phyloP scores from a whole-genome alignment of 2,329 filamentous ascomycete species.

The Neonectria sp. region DNA sequence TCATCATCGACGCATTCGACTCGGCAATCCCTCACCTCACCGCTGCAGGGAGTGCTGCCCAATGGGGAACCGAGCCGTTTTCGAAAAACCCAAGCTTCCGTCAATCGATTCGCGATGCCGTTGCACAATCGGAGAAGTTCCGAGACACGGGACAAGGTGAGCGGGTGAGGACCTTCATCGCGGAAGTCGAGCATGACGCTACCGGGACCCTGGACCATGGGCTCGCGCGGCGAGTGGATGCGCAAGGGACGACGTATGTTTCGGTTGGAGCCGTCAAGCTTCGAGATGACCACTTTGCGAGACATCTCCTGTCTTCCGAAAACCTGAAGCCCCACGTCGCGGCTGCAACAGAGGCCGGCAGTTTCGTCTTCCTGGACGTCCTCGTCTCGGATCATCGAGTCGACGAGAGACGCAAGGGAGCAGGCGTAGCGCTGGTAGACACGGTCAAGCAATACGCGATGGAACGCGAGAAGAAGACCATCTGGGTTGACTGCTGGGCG shows the following conservation, averaged over 20 bases:
- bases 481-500: constrained; percentile 50
- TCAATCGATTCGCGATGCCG: constrained; percentile 38
- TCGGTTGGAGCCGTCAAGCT: constrained; percentile 35
- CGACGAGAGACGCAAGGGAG: constrained; percentile 33
- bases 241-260: constrained; percentile 30
- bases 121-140: constrained; percentile 46
- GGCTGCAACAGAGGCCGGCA: constrained; percentile 31
- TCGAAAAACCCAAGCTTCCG: constrained; percentile 42
- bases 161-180: constrained; percentile 46
- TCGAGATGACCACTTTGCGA: constrained; percentile 27
- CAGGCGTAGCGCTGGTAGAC: constrained; percentile 33
- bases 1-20: constrained; percentile 51
- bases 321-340: constrained; percentile 29
- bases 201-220: constrained; percentile 20
- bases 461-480: constrained; percentile 31
- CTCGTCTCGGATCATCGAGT: constrained; percentile 35
- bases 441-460: constrained; percentile 37
- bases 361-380: constrained; percentile 35
- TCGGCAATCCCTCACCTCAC: constrained; percentile 48
- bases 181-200: constrained; percentile 41
- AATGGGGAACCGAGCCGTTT: constrained; percentile 49
- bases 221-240: constrained; percentile 37
- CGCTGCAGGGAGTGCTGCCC: constrained; percentile 45
- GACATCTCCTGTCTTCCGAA: constrained; percentile 31
- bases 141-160: constrained; percentile 41